Base-by-base conservation (phyloP, 352 stramenopile species). In the Phytophthora niederhauseri region DNA sequence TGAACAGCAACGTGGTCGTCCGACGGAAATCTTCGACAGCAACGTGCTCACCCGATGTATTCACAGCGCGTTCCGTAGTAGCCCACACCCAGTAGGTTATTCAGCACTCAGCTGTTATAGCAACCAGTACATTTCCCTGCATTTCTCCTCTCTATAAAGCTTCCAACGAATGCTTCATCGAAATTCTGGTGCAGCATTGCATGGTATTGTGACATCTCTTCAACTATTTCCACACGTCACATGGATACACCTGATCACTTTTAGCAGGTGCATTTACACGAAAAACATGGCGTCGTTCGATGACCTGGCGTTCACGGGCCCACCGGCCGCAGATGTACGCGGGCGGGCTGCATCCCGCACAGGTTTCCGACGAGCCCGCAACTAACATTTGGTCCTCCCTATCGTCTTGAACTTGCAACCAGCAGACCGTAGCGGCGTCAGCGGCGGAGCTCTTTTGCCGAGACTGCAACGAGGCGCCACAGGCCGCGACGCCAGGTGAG, bases 211-310 rank as follows among this genome's bases (percentile, higher is more conserved):
- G 24, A 26, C 24, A 26, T 26, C 24, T 26, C 24, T 26, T 26
- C 24, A 26, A 26, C 24, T 26, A 26, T 26, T 26, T 26, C 4
- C 17, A 15, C 51, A 46, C 46, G 20, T 19, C 12, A 34, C 8
- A 59, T 66, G 34, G 59, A 6, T 59, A 66, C 49, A 66, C 15
- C 26, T 3, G 4, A 69, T 64, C 54, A 24, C 19, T 53, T 69
- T 64, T n/a, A 4, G 22, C 34, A 17, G 60, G 60, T 45, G 7
- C 46, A 48, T 34, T 22, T 11, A n/a, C 17, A 20, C 41, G 22
- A 60, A 36, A 45, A 57, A 73, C 7, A 92, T 92, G 79, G 70
- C 81, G 36, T 87, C 85, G 19, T 93, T 90, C 72, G 85, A 93
- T 70, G 85, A 93, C 63, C 73, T 93, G 50, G 85, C 85, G 17